Conservation (phyloP, 805 yeast species). For the Lipomyces mesembrius region DNA sequence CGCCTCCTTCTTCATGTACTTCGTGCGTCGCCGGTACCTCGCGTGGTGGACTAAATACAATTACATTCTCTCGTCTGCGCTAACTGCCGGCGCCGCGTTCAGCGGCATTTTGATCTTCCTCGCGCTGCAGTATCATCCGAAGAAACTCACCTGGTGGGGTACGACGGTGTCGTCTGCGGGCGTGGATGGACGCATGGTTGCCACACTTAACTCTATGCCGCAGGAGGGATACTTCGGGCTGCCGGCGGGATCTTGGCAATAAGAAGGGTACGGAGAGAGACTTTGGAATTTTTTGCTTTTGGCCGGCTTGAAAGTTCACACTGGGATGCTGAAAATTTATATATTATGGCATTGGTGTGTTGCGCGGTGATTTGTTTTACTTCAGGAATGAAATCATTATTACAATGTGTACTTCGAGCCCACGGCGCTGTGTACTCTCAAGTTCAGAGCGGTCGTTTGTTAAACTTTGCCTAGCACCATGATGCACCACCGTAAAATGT, state of each 20-base stretch:
- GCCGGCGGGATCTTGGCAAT: constrained; percentile 45
- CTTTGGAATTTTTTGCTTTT: no score
- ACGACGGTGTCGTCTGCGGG: constrained; percentile 44
- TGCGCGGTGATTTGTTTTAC: no score
- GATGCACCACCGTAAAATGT: no score
- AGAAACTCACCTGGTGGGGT: constrained; percentile 63
- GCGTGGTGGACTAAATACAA: constrained; percentile 80
- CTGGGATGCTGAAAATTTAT: no score
- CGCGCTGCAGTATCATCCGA: constrained; percentile 48
- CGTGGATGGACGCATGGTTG: constrained; percentile 25
- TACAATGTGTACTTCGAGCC: no score
- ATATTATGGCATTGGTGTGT: no score
- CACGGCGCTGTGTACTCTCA: no score
- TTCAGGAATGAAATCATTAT: no score
- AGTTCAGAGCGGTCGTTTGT: no score
- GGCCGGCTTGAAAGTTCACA: no score
- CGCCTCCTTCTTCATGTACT: constrained; percentile 62
- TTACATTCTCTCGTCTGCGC: constrained; percentile 65
- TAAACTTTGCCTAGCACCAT: no score
- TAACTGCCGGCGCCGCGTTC: constrained; percentile 69
- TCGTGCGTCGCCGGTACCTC: constrained; percentile 58
- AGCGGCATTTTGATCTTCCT: constrained; percentile 65
- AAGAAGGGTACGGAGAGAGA: constrained; percentile 38
- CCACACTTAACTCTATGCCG: constrained; percentile 20
- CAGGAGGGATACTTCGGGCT: constrained; percentile 33